phyloP scores from a whole-genome alignment of 768 basidiomycete genomes.

The Russula sp. region DNA sequence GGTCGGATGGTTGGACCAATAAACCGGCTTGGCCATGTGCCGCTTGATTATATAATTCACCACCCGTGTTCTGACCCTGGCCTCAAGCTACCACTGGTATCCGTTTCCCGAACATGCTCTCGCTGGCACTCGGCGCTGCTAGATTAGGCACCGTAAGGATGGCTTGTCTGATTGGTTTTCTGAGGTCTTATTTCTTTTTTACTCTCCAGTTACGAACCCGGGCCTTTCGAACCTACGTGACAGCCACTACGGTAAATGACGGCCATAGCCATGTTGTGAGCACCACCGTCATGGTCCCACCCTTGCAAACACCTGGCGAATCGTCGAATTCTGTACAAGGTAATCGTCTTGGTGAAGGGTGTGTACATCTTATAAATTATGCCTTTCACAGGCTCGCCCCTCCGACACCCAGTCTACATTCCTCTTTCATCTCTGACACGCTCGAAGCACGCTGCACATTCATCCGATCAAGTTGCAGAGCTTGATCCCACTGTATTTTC shows the following conservation, averaged over 20 bases:
- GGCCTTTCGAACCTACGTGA: constrained; percentile 23
- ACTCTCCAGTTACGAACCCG: neutral
- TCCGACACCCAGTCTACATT: constrained; percentile 49
- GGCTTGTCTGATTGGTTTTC: neutral
- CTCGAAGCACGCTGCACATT: constrained; percentile 34
- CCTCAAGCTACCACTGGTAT: neutral
- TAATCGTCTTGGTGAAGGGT: neutral
- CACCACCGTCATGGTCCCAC: neutral
- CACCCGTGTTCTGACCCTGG: neutral
- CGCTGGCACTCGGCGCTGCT: neutral
- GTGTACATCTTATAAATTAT: neutral
- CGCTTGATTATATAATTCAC: neutral
- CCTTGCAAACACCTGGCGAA: neutral
- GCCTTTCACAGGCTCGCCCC: constrained; percentile 33
- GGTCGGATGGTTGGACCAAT: neutral
- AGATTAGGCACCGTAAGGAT: neutral
- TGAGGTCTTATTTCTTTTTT: neutral
- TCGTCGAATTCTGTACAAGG: neutral
- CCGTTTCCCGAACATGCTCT: constrained; percentile 7
- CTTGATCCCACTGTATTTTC: constrained; percentile 81
- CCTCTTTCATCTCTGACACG: constrained; percentile 56
- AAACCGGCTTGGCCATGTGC: neutral
- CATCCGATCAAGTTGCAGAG: constrained; percentile 47
- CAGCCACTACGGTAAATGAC: constrained; percentile 8
- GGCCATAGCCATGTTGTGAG: neutral